phyloP scores from a whole-genome alignment of 164 flowering plant genomes.

The Macadamia tetraphylla region DNA sequence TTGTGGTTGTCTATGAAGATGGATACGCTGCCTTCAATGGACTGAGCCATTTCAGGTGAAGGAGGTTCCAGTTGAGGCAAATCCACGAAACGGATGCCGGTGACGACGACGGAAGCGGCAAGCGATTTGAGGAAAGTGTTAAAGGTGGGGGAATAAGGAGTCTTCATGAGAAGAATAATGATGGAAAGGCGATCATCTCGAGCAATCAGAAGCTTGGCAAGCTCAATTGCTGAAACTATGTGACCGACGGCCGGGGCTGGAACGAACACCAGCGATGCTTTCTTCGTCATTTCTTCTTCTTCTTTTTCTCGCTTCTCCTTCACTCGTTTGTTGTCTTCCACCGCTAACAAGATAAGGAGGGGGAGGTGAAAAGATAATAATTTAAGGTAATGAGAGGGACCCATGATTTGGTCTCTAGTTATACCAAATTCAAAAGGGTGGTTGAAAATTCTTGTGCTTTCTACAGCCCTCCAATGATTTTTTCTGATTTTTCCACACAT shows the following conservation, averaged over 20 bases:
- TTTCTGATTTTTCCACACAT: too few species aligned
- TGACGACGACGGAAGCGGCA: not conserved
- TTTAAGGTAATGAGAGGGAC: too few species aligned
- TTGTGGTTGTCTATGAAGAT: slow-evolving; percentile 12
- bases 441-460: too few species aligned
- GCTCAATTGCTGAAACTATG: slow-evolving; percentile 10
- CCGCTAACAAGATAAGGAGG: too few species aligned
- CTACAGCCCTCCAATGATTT: too few species aligned
- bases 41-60: not conserved
- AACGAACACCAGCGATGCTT: slow-evolving; percentile 10
- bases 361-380: too few species aligned
- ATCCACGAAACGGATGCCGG: slow-evolving; percentile 5
- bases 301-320: not conserved
- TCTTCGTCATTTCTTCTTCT: slow-evolving; percentile 2
- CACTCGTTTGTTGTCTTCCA: too few species aligned
- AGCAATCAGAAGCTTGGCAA: slow-evolving; percentile 6
- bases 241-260: slow-evolving; percentile 16
- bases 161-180: slow-evolving; percentile 11
- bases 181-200: slow-evolving; percentile 11
- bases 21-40: not conserved
- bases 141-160: not conserved
- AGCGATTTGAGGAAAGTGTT: slow-evolving; percentile 1
- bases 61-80: slow-evolving; percentile 7
- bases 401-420: too few species aligned
- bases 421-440: too few species aligned